Evolutionary conservation across 2,329 filamentous ascomycete genomes (phyloP).

Genomic region (Sodiomyces alkalinus): DNA sequence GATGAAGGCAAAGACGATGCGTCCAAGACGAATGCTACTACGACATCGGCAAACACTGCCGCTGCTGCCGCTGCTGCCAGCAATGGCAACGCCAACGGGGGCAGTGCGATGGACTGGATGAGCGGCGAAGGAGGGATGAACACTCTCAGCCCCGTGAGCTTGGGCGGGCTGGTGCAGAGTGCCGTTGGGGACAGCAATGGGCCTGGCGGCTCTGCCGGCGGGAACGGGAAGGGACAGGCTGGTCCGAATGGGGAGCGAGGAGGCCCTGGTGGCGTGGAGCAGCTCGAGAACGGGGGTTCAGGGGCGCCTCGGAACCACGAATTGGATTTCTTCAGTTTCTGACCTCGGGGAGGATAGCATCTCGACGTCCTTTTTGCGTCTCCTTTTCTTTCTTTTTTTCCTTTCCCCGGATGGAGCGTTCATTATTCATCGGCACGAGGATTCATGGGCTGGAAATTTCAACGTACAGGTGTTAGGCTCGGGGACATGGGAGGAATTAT

Average conservation of each 20-base stretch:
- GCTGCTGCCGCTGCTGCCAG: conserved; percentile 17
- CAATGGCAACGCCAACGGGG: background rate
- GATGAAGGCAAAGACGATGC: background rate
- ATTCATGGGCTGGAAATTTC: too few species aligned
- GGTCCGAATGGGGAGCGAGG: too few species aligned
- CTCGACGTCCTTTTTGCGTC: too few species aligned
- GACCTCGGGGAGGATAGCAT: too few species aligned
- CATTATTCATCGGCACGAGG: too few species aligned
- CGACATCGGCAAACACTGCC: conserved; percentile 15
- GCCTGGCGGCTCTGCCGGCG: too few species aligned
- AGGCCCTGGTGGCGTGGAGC: too few species aligned
- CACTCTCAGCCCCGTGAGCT: conserved; percentile 15
- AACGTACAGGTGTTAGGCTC: too few species aligned
- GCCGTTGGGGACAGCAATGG: conserved; percentile 11
- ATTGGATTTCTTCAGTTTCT: conserved; percentile 24
- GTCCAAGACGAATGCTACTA: too few species aligned
- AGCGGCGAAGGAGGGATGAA: conserved; percentile 6
- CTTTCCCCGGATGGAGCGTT: too few species aligned
- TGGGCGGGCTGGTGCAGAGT: conserved; percentile 16
- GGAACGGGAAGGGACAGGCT: conserved; percentile 7
- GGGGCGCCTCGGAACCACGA: conserved; percentile 17
- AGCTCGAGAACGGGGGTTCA: conserved; percentile 1
- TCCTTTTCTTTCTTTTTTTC: too few species aligned
- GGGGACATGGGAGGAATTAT: too few species aligned
- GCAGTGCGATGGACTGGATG: conserved; percentile 12